A percentile compares a stretch with the other conserved stretches of the same genome.
phyloP scores from a whole-genome alignment of 83 land plant genomes.

The Picea mariana region DNA sequence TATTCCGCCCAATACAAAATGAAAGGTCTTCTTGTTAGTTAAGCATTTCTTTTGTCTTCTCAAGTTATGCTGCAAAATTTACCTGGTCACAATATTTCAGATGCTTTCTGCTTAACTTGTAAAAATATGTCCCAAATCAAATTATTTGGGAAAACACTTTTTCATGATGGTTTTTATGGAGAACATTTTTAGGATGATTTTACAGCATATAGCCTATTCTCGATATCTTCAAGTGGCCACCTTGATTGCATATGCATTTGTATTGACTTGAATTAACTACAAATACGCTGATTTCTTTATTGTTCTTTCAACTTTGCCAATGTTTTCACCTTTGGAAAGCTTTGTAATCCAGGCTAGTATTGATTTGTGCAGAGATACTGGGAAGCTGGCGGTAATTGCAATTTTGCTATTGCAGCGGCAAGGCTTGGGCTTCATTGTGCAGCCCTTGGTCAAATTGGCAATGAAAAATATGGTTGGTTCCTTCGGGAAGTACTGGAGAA shows the following conservation, averaged over 20 bases:
- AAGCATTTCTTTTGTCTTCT: background rate
- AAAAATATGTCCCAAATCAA: background rate
- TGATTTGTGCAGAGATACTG: slow-evolving; percentile 54
- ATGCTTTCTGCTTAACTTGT: background rate
- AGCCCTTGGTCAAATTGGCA: slow-evolving; percentile 81
- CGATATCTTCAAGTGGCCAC: background rate
- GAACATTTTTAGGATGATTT: background rate
- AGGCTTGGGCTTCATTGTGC: slow-evolving; percentile 72
- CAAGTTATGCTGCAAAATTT: background rate
- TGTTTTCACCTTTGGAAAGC: background rate
- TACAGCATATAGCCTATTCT: background rate
- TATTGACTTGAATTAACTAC: background rate
- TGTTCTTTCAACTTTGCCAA: background rate
- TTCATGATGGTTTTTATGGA: background rate
- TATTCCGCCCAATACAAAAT: no score
- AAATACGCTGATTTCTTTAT: background rate
- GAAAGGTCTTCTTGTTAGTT: background rate
- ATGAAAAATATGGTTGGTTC: slow-evolving; percentile 79
- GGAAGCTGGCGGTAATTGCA: slow-evolving; percentile 97
- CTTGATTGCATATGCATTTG: background rate
- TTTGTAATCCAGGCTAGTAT: slow-evolving; percentile 2
- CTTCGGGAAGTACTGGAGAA: slow-evolving; percentile 67
- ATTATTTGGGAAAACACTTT: background rate
- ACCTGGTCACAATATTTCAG: background rate
- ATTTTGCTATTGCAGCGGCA: slow-evolving; percentile 87